Evolutionary conservation across 1,139 yeast species (phyloP).

Genomic region (Suhomyces coccinellae): DNA sequence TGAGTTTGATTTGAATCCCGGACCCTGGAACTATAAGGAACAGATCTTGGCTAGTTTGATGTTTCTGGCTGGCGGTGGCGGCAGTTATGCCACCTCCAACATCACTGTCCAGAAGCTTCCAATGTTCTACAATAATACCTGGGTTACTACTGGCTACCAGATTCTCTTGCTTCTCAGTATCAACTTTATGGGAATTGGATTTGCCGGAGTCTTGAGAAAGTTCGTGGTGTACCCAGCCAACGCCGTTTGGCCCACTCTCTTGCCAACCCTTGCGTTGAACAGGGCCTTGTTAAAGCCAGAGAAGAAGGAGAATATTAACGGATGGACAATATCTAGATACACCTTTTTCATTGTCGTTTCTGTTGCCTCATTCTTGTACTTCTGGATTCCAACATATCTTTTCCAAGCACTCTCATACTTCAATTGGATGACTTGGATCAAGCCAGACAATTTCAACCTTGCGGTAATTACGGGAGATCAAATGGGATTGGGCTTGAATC

Average conservation of each 20-base stretch:
- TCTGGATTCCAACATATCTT: conserved; percentile 21
- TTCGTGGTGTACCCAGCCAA: conserved; percentile 19
- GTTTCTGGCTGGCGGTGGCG: conserved; percentile 17
- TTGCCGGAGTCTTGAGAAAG: conserved; percentile 23
- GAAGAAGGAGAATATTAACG: conserved; percentile 18
- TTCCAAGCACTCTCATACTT: conserved; percentile 18
- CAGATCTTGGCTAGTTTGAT: conserved; percentile 23
- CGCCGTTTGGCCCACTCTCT: conserved; percentile 20
- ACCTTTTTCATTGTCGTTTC: conserved; percentile 14
- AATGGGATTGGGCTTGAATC: conserved; percentile 20
- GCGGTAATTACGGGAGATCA: conserved; percentile 18
- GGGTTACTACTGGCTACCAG: conserved; percentile 21
- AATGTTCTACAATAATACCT: conserved; percentile 16
- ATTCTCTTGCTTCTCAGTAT: conserved; percentile 17
- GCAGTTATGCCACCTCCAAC: conserved; percentile 17
- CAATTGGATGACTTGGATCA: conserved; percentile 25
- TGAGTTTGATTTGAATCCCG: conserved; percentile 23
- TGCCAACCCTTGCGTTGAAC: conserved; percentile 22
- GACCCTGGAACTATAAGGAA: conserved; percentile 26
- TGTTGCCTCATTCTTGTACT: conserved; percentile 18
- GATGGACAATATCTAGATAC: conserved; percentile 22
- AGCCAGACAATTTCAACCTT: conserved; percentile 19
- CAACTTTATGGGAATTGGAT: conserved; percentile 24
- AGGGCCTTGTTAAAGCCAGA: conserved; percentile 20
- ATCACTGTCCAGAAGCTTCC: conserved; percentile 20